phyloP scores from a whole-genome alignment of 169 alveolate genomes.

The Eimeria maxima region DNA sequence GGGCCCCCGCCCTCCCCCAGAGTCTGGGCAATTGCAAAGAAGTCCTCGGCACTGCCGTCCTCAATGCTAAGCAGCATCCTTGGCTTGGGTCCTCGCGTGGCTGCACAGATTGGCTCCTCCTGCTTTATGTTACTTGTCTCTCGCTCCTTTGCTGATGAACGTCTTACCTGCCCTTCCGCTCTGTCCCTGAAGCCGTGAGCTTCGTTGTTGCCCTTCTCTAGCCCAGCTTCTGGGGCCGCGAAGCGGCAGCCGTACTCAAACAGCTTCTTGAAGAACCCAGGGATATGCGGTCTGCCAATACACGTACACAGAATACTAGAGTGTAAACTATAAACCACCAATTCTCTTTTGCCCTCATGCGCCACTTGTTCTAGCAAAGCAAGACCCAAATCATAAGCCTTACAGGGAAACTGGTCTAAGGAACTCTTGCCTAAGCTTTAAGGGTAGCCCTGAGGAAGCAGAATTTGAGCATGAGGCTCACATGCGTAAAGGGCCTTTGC shows the following conservation, averaged over 20 bases:
- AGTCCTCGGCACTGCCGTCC: conserved; percentile 62
- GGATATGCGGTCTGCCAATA: conserved; percentile 76
- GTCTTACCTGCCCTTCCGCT: neutral
- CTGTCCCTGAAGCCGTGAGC: neutral
- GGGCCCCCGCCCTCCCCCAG: conserved; percentile 80
- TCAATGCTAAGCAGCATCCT: conserved; percentile 6
- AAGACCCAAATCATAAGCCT: neutral
- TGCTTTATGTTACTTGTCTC: neutral
- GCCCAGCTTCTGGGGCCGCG: neutral
- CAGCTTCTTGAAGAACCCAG: conserved; percentile 60
- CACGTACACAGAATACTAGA: neutral
- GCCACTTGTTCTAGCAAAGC: too few species aligned
- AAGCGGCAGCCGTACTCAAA: conserved; percentile 74
- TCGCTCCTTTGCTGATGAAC: neutral
- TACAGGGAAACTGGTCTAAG: neutral
- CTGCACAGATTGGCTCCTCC: neutral
- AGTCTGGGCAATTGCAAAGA: conserved; percentile 69
- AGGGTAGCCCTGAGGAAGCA: neutral
- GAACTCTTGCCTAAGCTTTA: neutral
- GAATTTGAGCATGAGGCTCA: neutral
- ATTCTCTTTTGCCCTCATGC: neutral
- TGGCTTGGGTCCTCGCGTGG: conserved; percentile 49
- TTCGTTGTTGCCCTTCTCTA: neutral
- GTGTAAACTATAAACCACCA: neutral
- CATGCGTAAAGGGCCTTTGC: conserved; percentile 69